Evolutionary conservation across 140 eudicot genomes (phyloP), one percentile per base, ranked within the genome.

Genomic region (Cichorium intybus): DNA sequence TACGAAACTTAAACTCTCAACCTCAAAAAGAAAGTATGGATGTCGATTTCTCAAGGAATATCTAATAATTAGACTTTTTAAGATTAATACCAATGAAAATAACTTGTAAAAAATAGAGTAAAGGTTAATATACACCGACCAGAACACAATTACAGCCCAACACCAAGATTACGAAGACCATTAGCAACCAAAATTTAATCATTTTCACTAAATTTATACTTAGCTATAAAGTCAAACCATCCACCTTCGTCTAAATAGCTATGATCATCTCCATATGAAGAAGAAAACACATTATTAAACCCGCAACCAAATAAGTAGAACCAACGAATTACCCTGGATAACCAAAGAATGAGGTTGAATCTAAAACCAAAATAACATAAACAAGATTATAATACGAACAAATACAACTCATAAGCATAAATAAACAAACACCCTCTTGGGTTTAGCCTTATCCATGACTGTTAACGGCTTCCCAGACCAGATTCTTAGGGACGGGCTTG

Each of bases 381-480:
- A 23, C 54, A 34, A 73, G 20, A 63, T 22, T 64, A 48, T 46
- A 4, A 52, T 49, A 60, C 41, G 18, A 60, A 61, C 29, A 60
- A 60, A 24, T 34, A 62, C 41, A 50, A 48, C 12, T 8, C 71
- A 62, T 62, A 46, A 46, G 10, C 68, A 65, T 65, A 56, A 31
- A 24, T 24, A 56, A 55, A 51, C 28, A 12, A 23, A 21, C 37
- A 7, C 51, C 69, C 29, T 24, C 27, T 15, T 46, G 23, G 28
- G 27, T 60, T 43, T 47, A 17, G 14, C 15, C 48, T 80, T 74
- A 86, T 15, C 96, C 96, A 24, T 75, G 87, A 74, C 79, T 62
- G 46, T 88, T 79, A 1, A 88, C 74, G 26, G 96, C 96, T 73
- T 88, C 94, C 96, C 96, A 88, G 0, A 85, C 87, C 41, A 88